These are phyloP conservation scores for Lobosporangium transversale DNA, from an alignment of 192 early-diverging fungal genomes.

Conservation along the genomic window DNA sequence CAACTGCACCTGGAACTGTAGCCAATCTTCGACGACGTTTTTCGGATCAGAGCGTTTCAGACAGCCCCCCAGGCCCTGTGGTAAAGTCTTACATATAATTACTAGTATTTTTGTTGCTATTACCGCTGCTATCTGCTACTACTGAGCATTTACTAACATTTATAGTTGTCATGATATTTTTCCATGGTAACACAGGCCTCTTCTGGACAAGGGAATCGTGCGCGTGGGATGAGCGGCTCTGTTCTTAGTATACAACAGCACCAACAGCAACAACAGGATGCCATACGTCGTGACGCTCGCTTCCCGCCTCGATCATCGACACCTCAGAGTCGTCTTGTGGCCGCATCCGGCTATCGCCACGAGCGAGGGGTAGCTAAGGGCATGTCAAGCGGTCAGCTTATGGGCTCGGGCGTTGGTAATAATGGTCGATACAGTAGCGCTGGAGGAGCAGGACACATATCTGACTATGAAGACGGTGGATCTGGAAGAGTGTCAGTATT, in stretches of 20 bases:
- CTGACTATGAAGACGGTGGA: constrained; percentile 27
- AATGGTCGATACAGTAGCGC: constrained; percentile 20
- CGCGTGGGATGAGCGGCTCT: constrained; percentile 35
- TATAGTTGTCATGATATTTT: too few species aligned
- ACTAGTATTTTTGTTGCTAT: not conserved
- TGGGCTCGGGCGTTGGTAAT: not conserved
- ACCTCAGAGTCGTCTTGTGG: constrained; percentile 28
- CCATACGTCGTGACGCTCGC: constrained; percentile 28
- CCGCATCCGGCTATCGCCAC: not conserved
- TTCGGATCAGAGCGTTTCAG: constrained; percentile 33
- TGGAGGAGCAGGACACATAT: constrained; percentile 5
- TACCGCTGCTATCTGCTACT: not conserved
- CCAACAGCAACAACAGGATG: constrained; percentile 9
- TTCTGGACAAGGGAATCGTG: constrained; percentile 11
- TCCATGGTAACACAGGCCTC: too few species aligned
- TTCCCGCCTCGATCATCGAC: constrained; percentile 31
- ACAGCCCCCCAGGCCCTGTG: not conserved
- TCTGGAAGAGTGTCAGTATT: constrained; percentile 10
- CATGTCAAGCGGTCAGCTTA: not conserved
- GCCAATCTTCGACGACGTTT: constrained; percentile 32
- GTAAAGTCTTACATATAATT: constrained; percentile 1
- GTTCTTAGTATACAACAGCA: constrained; percentile 12
- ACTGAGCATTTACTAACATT: too few species aligned
- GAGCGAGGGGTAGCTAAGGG: constrained; percentile 5
- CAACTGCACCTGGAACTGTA: constrained; percentile 29